A percentile compares a stretch with the other conserved stretches of the same genome.
phyloP scores from a whole-genome alignment of 2,329 filamentous ascomycete genomes.

The Ophiognomonia clavigignenti-juglandacearum region DNA sequence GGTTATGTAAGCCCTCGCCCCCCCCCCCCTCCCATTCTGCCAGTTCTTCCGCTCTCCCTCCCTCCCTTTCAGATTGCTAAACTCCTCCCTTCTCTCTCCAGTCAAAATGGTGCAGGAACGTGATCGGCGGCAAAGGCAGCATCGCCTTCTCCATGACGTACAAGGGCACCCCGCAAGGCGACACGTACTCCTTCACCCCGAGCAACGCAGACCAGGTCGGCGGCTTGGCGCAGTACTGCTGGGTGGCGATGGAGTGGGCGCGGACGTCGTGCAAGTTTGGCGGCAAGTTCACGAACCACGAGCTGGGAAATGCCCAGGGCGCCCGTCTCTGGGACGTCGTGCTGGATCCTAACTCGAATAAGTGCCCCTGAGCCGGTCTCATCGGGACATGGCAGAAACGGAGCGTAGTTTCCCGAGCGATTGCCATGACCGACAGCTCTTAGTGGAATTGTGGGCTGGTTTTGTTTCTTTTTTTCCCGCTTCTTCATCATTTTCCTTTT shows the following conservation, averaged over 20 bases:
- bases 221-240: background rate
- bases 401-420: too few relatives aligned
- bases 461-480: too few relatives aligned
- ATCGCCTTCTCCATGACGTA: constrained; percentile 2
- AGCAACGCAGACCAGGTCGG: background rate
- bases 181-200: background rate
- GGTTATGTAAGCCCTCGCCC: too few relatives aligned
- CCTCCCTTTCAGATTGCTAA: too few relatives aligned
- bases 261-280: background rate
- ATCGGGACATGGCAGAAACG: too few relatives aligned
- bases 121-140: background rate
- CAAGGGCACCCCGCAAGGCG: too few relatives aligned
- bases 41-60: too few relatives aligned
- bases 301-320: background rate
- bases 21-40: too few relatives aligned
- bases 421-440: too few relatives aligned
- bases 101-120: background rate
- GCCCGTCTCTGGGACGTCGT: constrained; percentile 4
- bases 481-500: too few relatives aligned
- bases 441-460: too few relatives aligned
- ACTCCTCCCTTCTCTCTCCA: background rate
- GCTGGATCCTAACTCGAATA: constrained; percentile 4
- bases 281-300: background rate
- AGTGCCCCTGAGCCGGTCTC: background rate
- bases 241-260: constrained; percentile 2